Evolutionary conservation across 352 stramenopile species (phyloP).

Genomic region (Pythium folliculosum): DNA sequence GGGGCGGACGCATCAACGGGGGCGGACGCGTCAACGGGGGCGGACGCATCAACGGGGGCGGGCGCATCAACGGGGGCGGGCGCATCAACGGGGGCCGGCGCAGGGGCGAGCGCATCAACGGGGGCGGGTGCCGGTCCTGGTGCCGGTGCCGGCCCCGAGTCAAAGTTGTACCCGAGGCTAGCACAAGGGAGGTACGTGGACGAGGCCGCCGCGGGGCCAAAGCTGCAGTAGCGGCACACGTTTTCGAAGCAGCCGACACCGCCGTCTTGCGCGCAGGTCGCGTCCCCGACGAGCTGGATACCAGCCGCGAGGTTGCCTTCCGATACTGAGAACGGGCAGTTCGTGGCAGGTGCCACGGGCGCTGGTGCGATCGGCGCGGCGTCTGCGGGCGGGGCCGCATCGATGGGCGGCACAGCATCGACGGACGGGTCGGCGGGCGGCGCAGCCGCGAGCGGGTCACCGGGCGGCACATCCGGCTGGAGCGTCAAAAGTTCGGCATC

Average conservation of each 20-base stretch:
- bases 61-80: background rate
- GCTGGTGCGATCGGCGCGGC: background rate
- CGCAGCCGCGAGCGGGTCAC: too few relatives aligned
- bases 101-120: background rate
- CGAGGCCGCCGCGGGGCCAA: background rate
- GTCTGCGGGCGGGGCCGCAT: too few relatives aligned
- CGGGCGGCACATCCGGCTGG: too few relatives aligned
- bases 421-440: too few relatives aligned
- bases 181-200: background rate
- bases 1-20: too few relatives aligned
- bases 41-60: too few relatives aligned
- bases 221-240: conserved; percentile 2
- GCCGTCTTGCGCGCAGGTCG: background rate
- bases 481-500: too few relatives aligned
- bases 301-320: conserved; percentile 33
- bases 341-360: background rate
- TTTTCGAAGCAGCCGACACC: background rate
- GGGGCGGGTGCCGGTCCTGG: background rate
- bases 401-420: too few relatives aligned
- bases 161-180: background rate
- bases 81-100: background rate
- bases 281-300: conserved; percentile 19
- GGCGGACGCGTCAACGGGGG: too few relatives aligned
- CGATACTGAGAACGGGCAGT: conserved; percentile 26
- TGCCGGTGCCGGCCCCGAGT: background rate